Conservation (phyloP, 345 rosid genomes). For the Eucalyptus viminalis region DNA sequence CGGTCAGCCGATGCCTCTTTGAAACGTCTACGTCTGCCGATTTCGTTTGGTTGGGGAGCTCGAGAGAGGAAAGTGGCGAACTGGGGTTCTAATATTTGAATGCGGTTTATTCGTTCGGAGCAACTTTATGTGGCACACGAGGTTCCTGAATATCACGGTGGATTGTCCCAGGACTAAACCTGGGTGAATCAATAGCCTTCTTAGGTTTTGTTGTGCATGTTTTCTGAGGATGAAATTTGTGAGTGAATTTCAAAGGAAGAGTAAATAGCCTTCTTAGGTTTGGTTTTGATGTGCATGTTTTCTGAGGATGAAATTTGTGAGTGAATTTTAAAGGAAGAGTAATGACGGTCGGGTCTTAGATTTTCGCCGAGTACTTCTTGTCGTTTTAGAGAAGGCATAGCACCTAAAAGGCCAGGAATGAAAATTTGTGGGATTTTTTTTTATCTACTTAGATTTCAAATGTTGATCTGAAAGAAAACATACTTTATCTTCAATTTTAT, state of each 20-base stretch:
- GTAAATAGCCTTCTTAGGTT: too few species aligned
- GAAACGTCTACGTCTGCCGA: background rate
- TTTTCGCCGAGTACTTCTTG: background rate
- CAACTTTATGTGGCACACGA: background rate
- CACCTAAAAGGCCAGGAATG: background rate
- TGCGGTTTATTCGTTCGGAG: background rate
- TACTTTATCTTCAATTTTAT: background rate
- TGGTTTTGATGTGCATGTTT: too few species aligned
- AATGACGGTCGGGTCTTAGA: background rate
- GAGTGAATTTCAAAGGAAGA: background rate
- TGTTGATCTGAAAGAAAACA: background rate
- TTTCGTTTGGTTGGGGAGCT: background rate
- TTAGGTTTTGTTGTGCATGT: background rate
- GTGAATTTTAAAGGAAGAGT: background rate
- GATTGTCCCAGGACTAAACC: background rate
- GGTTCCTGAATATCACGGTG: background rate
- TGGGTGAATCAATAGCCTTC: background rate
- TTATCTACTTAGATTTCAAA: background rate
- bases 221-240: background rate
- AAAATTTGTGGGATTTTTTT: background rate
- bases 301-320: too few species aligned
- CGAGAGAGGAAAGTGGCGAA: background rate
- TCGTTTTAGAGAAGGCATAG: background rate
- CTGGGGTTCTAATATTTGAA: background rate
- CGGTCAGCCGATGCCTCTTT: background rate